Evolutionary conservation across 75 land plant species (phyloP), one percentile per base, ranked within the genome.

Genomic region (Cupressus sempervirens): DNA sequence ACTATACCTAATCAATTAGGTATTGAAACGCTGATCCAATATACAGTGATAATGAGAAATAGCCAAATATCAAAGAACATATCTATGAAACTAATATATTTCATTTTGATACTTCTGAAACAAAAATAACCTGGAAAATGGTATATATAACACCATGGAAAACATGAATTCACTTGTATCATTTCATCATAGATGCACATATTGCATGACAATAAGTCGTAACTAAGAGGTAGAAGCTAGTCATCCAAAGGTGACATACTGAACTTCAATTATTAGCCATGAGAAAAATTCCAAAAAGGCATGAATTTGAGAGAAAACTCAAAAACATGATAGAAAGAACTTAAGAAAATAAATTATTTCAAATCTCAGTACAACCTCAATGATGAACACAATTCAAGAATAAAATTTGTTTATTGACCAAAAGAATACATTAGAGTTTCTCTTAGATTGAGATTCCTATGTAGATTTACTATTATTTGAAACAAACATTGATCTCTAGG

Each of bases 401-500:
- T 13, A 72, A 4, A 72, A 10, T 13, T 72, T 72, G 12, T 2
- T 23, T 11, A 72, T 30, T 32, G 32, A 3, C 15, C 32, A 72
- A 30, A 32, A 20, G 41, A 76, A 40, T 79, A 79, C 81, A 46
- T 79, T 79, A n/a, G 81, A 43, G 29, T 26, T 43, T 9, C 29
- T 41, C 48, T 43, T 40, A 7, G 43, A 40, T 43, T 11, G 5
- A 41, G 81, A 79, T 41, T 43, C 46, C 26, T 1, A 3, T 41
- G 46, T 43, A 40, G 81, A 79, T 23, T 79, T 79, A 41, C 5
- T 79, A 26, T 23, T 15, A 79, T 79, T 79, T 40, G n/a, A 23
- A 16, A 46, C 81, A 79, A 29, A 79, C 43, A 18, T 43, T 1
- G 81, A 82, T 48, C 35, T 50, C 77, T 38, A 88, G 54, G 83